Evolutionary conservation across 2,329 filamentous ascomycete species (phyloP), one percentile per base, ranked within the genome.

Genomic region (Lachnellula cervina): DNA sequence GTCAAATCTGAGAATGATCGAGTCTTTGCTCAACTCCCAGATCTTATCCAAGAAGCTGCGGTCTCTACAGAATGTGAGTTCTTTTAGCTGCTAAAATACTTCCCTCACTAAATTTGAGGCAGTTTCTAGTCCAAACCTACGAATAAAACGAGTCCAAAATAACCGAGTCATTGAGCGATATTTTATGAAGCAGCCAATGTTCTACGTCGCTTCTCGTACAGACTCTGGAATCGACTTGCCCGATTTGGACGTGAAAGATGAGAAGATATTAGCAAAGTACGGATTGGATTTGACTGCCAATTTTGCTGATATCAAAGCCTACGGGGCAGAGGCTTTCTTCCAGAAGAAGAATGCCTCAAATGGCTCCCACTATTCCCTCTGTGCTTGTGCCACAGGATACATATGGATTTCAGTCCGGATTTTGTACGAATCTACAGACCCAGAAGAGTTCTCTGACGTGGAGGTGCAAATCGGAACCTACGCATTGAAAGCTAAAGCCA

Each of bases 391-490:
- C 16, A 67, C 65, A 16, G 64, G 65, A 5, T 66, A 67, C 16
- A 66, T 67, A 19, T 67, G 65, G 65, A 56, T 67, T 3, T 59
- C 51, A 21, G 57, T 59, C 2, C 49, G 54, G 21, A 44, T 54
- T 17, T 45, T 51, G 6, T 35, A 48, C 1, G 55, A 58, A 13
- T 17, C 51, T 1, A 52, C 37, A 9, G 25, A 49, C 8, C 37
- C 34, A 8, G n/a, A 14, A n/a, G 54, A 53, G 35, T 62, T 59
- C 43, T 62, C 58, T 1, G 52, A 56, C 8, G 9, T 62, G 17
- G 63, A 67, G 17, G 47, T 66, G n/a, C 64, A 66, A 37, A 60
- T 67, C 11, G 65, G 65, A 2, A 66, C 63, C 0, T 67, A 63
- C 42, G 64, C 64, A 2, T 45, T 66, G 14, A 61, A 62, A 25